Evolutionary conservation across 495 filamentous ascomycete genomes (phyloP), one percentile per base, ranked within the genome.

Genomic region (Elasticomyces elasticus): DNA sequence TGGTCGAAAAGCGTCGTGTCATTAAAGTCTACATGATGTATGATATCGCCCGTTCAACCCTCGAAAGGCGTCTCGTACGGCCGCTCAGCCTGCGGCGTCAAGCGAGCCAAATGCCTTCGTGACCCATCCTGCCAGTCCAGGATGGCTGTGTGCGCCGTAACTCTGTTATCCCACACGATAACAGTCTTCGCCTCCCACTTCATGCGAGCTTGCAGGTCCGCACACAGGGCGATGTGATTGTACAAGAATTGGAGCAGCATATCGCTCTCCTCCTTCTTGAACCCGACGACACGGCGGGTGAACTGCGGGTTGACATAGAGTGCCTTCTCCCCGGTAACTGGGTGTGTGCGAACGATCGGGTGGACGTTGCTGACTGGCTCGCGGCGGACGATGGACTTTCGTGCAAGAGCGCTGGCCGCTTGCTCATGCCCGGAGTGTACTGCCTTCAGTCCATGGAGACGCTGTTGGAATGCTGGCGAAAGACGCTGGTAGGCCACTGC

Each of bases 121-220:
- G 85, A 79, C 2, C 86, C 86, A 70, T 79, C 79, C 51, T 78
- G 78, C 86, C 85, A 94, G 66, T 90, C 87, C 17, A 88, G 65
- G 28, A 87, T 71, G 4, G 85, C 87, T n/a, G 82, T 82, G 67
- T 92, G 86, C 49, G 78, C 75, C 12, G 86, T 88, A 3, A 89
- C 82, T 15, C 87, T 77, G 67, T 94, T 91, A 72, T 95, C 89
- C 81, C 89, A 94, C 40, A 44, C 40, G 12, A 44, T 20, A 22
- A 95, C 89, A 1, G 87, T 92, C 33, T 79, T 78, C 11, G 80
- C 77, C 58, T 84, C 78, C 88, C 88, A 95, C 59, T 84, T 81
- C 45, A 96, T 81, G n/a, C 90, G 75, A 9, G 80, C 82, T 62
- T 96, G 90, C 75, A 92, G 90, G 70, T 95, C 89, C 60, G 84